These are phyloP conservation scores for Inga leiocalycina DNA, from an alignment of 306 rosid species.

Conservation along the genomic window DNA sequence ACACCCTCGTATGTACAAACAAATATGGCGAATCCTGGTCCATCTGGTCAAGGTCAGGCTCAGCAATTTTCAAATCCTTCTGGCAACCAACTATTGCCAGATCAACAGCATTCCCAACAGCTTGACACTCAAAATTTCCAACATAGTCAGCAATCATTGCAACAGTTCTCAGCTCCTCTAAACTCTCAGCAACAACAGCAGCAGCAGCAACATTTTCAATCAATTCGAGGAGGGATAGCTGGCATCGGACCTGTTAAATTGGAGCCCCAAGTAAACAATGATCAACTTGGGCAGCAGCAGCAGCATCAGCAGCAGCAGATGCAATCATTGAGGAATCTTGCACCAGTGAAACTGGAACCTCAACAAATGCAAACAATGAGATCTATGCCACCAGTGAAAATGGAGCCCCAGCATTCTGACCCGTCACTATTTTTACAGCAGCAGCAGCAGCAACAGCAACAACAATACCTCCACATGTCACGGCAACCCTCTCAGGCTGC, in stretches of 20 bases:
- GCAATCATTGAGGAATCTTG: constrained; percentile 64
- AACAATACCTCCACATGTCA: constrained; percentile 85
- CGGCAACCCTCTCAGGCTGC: constrained; percentile 84
- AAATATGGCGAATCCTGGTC: constrained; percentile 65
- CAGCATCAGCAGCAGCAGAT: constrained; percentile 65
- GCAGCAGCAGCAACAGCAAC: constrained; percentile 66
- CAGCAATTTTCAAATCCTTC: constrained; percentile 76
- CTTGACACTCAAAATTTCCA: constrained; percentile 74
- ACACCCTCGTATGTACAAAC: constrained; percentile 65
- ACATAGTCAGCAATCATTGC: constrained; percentile 76
- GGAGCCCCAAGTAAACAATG: constrained; percentile 75
- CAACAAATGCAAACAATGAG: constrained; percentile 73
- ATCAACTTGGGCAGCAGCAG: constrained; percentile 81
- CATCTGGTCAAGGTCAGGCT: constrained; percentile 81
- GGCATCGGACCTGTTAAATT: constrained; percentile 76
- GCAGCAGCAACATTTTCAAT: constrained; percentile 81
- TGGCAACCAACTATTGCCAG: constrained; percentile 67
- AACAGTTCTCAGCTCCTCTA: constrained; percentile 71
- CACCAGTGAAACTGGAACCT: constrained; percentile 75
- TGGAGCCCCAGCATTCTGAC: constrained; percentile 77
- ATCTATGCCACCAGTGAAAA: constrained; percentile 62
- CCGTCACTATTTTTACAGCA: constrained; percentile 73
- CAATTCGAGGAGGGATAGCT: constrained; percentile 67
- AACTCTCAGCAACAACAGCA: constrained; percentile 67
- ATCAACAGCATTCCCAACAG: constrained; percentile 84